A percentile compares a stretch with the other conserved stretches of the same genome.
Evolutionary conservation across 2,329 filamentous ascomycete genomes (phyloP).

Genomic region (Bipolaris oryzae): DNA sequence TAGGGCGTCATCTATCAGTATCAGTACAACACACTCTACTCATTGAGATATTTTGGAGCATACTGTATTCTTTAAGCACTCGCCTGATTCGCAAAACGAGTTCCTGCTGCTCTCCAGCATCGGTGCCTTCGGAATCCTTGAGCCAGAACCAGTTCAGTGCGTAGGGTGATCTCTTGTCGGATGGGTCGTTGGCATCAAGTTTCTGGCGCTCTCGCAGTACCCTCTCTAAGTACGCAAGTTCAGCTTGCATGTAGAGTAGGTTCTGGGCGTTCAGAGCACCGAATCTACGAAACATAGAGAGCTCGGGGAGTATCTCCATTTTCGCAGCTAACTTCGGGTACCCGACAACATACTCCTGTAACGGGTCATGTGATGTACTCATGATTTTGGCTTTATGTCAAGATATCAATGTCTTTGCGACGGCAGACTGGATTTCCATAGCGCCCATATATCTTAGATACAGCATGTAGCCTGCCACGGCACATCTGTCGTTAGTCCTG

Average conservation of each 20-base stretch:
- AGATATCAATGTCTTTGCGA: neutral
- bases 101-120: neutral
- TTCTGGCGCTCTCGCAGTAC: neutral
- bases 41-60: neutral
- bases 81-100: neutral
- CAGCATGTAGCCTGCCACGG: neutral
- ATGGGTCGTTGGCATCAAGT: neutral
- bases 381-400: neutral
- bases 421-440: neutral
- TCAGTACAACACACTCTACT: neutral
- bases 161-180: neutral
- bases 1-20: neutral
- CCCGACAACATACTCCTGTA: neutral
- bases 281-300: conserved; percentile 15
- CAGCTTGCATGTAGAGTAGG: conserved; percentile 14
- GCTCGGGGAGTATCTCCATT: conserved; percentile 10
- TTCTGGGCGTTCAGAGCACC: conserved; percentile 15
- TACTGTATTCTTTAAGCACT: conserved; percentile 2
- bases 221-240: conserved; percentile 4
- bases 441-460: neutral
- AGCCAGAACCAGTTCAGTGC: neutral
- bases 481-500: neutral
- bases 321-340: conserved; percentile 12
- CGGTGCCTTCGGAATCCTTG: neutral
- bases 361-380: neutral